Conservation (phyloP, 768 basidiomycete genomes). For the Amanita rubescens region DNA sequence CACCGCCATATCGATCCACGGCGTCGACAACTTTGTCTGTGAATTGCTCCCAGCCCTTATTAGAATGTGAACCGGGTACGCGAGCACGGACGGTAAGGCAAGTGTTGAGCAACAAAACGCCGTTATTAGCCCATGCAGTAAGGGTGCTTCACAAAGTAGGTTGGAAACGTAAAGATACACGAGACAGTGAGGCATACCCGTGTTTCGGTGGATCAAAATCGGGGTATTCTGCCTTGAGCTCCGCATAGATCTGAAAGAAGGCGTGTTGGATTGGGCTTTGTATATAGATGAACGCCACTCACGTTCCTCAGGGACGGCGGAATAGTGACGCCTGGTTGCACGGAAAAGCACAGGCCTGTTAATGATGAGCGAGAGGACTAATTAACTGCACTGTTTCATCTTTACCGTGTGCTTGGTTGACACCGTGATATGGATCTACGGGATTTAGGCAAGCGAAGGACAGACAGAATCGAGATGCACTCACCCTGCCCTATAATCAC, state of each 20-base stretch:
- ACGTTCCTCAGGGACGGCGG: conserved; percentile 86
- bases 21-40: conserved; percentile 74
- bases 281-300: conserved; percentile 14
- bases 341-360: conserved; percentile 85
- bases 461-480: conserved; percentile 2
- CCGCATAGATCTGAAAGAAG: conserved; percentile 66
- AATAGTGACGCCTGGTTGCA: conserved; percentile 63
- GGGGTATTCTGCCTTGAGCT: conserved; percentile 79
- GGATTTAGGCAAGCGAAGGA: background rate
- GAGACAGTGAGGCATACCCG: conserved; percentile 47
- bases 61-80: conserved; percentile 72
- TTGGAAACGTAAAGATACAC: conserved; percentile 5
- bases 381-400: conserved; percentile 1
- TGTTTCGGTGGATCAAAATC: conserved; percentile 73
- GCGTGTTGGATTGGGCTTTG: background rate
- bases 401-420: conserved; percentile 80
- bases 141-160: conserved; percentile 51
- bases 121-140: conserved; percentile 72
- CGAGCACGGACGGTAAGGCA: conserved; percentile 79
- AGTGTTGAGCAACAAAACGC: conserved; percentile 90
- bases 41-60: conserved; percentile 87
- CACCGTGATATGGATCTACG: conserved; percentile 73
- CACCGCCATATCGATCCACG: conserved; percentile 70
- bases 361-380: conserved; percentile 9
- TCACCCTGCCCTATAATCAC: conserved; percentile 77